Conservation (phyloP, 2,329 filamentous ascomycete genomes). For the Beauveria varroae region DNA sequence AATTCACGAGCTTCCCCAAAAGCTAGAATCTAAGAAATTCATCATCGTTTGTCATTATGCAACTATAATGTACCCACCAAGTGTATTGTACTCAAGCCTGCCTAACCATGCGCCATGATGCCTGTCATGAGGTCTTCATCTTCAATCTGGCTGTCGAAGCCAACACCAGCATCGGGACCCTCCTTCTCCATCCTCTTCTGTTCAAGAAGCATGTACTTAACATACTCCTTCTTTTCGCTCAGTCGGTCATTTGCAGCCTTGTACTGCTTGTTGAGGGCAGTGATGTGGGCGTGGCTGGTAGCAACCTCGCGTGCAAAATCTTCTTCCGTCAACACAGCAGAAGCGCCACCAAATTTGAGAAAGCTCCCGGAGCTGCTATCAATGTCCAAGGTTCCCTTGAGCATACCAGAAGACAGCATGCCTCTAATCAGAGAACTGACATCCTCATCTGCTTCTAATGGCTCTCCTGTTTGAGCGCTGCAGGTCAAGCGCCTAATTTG, state of each 20-base stretch:
- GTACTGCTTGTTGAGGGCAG: slow-evolving; percentile 39
- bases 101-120: slow-evolving; percentile 19
- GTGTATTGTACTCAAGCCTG: background rate
- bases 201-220: slow-evolving; percentile 39
- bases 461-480: slow-evolving; percentile 44
- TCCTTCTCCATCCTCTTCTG: slow-evolving; percentile 40
- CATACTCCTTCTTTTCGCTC: slow-evolving; percentile 48
- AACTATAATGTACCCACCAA: background rate
- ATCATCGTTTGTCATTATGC: slow-evolving; percentile 6
- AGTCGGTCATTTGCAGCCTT: slow-evolving; percentile 47
- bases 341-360: slow-evolving; percentile 41
- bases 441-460: slow-evolving; percentile 34
- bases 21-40: background rate
- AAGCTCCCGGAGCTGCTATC: slow-evolving; percentile 35
- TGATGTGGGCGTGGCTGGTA: slow-evolving; percentile 33
- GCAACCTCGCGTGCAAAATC: slow-evolving; percentile 43
- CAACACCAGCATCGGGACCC: slow-evolving; percentile 24
- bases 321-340: slow-evolving; percentile 38
- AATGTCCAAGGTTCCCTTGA: slow-evolving; percentile 44
- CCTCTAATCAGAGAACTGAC: slow-evolving; percentile 39
- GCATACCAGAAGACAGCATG: slow-evolving; percentile 49
- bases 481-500: slow-evolving; percentile 44
- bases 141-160: slow-evolving; percentile 42
- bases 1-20: background rate
- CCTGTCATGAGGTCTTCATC: slow-evolving; percentile 57